Conservation (phyloP, 345 rosid species). For the Cardamine resedifolia region DNA sequence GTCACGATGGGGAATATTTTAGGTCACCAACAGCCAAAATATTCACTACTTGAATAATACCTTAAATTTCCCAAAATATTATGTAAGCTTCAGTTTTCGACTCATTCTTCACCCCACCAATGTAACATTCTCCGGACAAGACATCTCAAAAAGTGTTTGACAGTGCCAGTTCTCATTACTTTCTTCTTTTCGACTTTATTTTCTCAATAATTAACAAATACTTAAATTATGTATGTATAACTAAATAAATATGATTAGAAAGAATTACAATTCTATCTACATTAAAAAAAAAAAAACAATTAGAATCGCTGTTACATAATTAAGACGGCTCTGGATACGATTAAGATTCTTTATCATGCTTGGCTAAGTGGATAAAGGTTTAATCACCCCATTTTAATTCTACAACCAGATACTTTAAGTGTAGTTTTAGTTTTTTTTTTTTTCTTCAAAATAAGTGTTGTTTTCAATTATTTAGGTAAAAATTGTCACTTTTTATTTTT, state of each 20-base stretch:
- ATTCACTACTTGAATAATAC: background rate
- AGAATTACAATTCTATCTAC: background rate
- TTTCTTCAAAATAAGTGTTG: too few species aligned
- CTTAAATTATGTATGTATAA: background rate
- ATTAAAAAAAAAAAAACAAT: background rate
- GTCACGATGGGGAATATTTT: constrained; percentile 35
- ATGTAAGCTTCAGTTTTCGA: constrained; percentile 11
- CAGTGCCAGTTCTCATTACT: constrained; percentile 37
- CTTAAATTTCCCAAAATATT: constrained; percentile 13
- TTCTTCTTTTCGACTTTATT: constrained; percentile 13
- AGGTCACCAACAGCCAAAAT: constrained; percentile 12
- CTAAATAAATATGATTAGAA: background rate
- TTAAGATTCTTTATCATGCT: constrained; percentile 17
- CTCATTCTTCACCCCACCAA: constrained; percentile 8
- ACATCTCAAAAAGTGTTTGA: constrained; percentile 36
- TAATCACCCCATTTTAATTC: background rate
- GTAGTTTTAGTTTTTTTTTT: too few species aligned
- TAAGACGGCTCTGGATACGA: constrained; percentile 26
- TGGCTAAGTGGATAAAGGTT: background rate
- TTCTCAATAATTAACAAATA: background rate
- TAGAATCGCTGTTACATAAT: background rate
- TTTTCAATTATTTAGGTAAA: too few species aligned
- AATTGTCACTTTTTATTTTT: too few species aligned
- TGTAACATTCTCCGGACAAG: constrained; percentile 36
- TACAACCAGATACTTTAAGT: background rate